Evolutionary conservation across 257 asterid genomes (phyloP).

Genomic region (Rhazya stricta): DNA sequence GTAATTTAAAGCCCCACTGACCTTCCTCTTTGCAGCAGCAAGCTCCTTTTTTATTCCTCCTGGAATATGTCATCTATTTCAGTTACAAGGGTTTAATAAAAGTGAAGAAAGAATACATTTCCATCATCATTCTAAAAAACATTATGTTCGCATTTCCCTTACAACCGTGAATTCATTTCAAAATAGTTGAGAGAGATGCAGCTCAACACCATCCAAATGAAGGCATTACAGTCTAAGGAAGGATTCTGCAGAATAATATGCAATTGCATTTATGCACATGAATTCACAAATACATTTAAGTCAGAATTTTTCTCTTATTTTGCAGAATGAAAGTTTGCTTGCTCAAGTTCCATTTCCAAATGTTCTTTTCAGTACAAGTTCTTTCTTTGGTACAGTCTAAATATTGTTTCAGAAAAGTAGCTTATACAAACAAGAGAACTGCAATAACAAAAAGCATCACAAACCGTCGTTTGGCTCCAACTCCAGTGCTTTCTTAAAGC

Average conservation of each 20-base stretch:
- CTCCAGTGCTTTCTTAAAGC: conserved; percentile 79
- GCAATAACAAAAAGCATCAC: conserved; percentile 16
- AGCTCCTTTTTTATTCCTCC: conserved; percentile 79
- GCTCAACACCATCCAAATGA: not conserved
- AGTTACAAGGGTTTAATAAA: not conserved
- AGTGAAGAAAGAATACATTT: not conserved
- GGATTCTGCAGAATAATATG: not conserved
- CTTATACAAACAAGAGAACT: not conserved
- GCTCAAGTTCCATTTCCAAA: too few relatives aligned
- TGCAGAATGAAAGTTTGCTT: not conserved
- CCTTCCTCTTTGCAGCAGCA: conserved; percentile 84
- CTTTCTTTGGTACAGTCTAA: not conserved
- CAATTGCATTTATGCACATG: not conserved
- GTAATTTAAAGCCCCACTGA: conserved; percentile 11
- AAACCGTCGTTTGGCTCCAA: conserved; percentile 94
- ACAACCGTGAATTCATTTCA: not conserved
- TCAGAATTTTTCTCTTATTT: not conserved
- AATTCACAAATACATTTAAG: not conserved
- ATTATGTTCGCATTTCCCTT: not conserved
- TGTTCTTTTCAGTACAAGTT: not conserved
- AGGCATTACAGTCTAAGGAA: not conserved
- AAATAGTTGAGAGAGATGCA: not conserved
- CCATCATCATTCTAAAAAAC: not conserved
- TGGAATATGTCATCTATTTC: conserved; percentile 16
- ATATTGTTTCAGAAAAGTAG: not conserved